These are phyloP conservation scores for Populus euphratica DNA, from an alignment of 345 rosid genomes.

Conservation along the genomic window DNA sequence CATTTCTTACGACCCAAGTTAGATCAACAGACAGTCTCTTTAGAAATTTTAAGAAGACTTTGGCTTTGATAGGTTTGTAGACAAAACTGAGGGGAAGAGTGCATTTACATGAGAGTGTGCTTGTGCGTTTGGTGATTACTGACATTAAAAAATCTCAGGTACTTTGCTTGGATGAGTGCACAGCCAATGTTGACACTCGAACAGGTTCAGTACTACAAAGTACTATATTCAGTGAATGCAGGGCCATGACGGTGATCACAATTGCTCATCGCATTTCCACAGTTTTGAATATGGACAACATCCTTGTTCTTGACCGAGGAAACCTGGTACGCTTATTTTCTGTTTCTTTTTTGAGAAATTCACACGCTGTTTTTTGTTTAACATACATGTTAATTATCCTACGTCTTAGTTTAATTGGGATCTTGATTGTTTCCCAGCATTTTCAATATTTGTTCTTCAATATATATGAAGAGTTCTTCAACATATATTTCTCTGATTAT, in stretches of 20 bases:
- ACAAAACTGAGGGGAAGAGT: neutral
- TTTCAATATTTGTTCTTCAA: neutral
- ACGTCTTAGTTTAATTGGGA: too few relatives aligned
- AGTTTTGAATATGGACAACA: conserved; percentile 62
- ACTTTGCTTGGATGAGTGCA: conserved; percentile 93
- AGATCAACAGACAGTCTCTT: too few relatives aligned
- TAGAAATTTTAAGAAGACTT: too few relatives aligned
- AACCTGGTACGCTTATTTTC: conserved; percentile 38
- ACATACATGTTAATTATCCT: too few relatives aligned
- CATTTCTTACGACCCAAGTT: too few relatives aligned
- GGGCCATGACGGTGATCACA: conserved; percentile 73
- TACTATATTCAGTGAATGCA: conserved; percentile 64
- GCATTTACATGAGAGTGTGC: neutral
- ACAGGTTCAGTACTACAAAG: conserved; percentile 70
- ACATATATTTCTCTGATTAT: neutral
- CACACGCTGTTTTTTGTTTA: too few relatives aligned
- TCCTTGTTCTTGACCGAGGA: conserved; percentile 70
- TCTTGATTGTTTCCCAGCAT: too few relatives aligned
- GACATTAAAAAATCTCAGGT: conserved; percentile 37
- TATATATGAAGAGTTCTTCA: neutral
- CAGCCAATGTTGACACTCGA: conserved; percentile 68
- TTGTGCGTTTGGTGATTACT: neutral
- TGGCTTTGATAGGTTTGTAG: too few relatives aligned
- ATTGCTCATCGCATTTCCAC: conserved; percentile 94
- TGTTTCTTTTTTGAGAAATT: too few relatives aligned